Conservation (phyloP, 1,284 basidiomycete species). For the Chondrostereum purpureum region DNA sequence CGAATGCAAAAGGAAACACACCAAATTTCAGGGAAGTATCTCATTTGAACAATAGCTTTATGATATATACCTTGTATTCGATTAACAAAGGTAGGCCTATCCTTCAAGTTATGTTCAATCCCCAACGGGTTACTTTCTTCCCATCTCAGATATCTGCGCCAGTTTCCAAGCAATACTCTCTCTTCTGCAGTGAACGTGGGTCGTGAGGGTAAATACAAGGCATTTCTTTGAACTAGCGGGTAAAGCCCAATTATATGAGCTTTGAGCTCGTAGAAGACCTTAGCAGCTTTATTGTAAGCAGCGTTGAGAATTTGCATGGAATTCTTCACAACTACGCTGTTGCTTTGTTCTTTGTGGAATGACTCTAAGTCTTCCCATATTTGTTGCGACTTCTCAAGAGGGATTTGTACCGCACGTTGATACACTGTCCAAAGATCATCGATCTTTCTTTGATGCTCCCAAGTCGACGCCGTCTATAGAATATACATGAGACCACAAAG, state of each 20-base stretch:
- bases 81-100: constrained; percentile 57
- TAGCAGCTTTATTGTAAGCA: constrained; percentile 90
- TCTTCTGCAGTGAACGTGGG: constrained; percentile 75
- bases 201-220: constrained; percentile 60
- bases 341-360: constrained; percentile 88
- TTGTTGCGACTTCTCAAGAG: constrained; percentile 87
- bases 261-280: constrained; percentile 79
- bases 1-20: constrained; percentile 26
- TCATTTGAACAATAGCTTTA: constrained; percentile 85
- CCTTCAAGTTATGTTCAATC: constrained; percentile 85
- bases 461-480: constrained; percentile 64
- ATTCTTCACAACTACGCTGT: constrained; percentile 94
- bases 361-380: constrained; percentile 95
- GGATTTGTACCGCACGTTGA: constrained; percentile 90
- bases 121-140: constrained; percentile 87
- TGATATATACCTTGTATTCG: constrained; percentile 82
- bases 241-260: constrained; percentile 64
- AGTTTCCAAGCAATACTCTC: constrained; percentile 70
- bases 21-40: constrained; percentile 96
- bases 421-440: constrained; percentile 89
- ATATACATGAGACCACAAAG: no score
- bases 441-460: constrained; percentile 96
- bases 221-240: constrained; percentile 5
- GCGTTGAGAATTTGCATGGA: constrained; percentile 77
- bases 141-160: constrained; percentile 93